Conservation (phyloP, 495 filamentous ascomycete genomes). For the Cercophora newfieldiana region DNA sequence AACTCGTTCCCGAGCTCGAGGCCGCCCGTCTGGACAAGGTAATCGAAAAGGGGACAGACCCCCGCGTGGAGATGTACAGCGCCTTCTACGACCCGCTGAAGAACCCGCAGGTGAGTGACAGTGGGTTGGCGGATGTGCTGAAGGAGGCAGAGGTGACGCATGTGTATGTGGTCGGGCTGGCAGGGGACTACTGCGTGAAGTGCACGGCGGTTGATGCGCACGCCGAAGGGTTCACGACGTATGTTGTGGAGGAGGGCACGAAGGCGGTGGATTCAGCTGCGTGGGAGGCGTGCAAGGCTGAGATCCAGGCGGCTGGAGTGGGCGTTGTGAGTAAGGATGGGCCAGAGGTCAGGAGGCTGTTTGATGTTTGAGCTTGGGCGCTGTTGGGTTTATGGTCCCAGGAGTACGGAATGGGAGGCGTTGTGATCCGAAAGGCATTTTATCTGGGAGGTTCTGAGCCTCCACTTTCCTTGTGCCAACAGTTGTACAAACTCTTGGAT, state of each 20-base stretch:
- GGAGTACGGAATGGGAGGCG: background rate
- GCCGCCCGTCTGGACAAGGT: slow-evolving; percentile 56
- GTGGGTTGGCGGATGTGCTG: slow-evolving; percentile 60
- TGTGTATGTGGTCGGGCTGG: slow-evolving; percentile 81
- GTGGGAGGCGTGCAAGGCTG: slow-evolving; percentile 59
- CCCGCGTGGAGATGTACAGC: slow-evolving; percentile 85
- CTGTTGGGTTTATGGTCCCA: too few relatives aligned
- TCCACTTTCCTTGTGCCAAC: background rate
- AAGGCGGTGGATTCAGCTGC: slow-evolving; percentile 61
- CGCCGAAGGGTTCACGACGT: slow-evolving; percentile 73
- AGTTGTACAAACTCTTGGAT: background rate
- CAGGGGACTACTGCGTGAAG: slow-evolving; percentile 88
- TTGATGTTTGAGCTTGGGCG: background rate
- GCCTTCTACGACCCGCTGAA: slow-evolving; percentile 74
- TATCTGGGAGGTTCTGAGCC: background rate
- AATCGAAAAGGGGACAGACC: slow-evolving; percentile 75
- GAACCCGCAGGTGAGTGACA: slow-evolving; percentile 55
- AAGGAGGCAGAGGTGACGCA: slow-evolving; percentile 61
- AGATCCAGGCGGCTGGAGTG: slow-evolving; percentile 53
- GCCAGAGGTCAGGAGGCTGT: slow-evolving; percentile 42
- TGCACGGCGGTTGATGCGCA: slow-evolving; percentile 74
- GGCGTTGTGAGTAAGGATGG: slow-evolving; percentile 46
- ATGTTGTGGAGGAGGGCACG: slow-evolving; percentile 76
- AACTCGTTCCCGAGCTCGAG: slow-evolving; percentile 74
- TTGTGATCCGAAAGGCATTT: background rate